Evolutionary conservation across 148 eudicot species (phyloP), one percentile per base, ranked within the genome.

Genomic region (Fagopyrum esculentum): DNA sequence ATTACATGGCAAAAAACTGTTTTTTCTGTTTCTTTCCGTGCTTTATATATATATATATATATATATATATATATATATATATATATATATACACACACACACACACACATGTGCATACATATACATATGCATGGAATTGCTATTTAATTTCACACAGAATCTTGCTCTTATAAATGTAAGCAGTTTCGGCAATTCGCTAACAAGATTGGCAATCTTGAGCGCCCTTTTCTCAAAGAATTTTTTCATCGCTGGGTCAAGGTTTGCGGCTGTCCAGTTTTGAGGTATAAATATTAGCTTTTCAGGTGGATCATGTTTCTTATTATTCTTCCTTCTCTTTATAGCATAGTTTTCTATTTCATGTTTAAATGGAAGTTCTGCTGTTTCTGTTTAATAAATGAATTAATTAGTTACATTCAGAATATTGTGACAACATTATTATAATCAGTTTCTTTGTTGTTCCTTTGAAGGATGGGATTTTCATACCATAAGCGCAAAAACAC

Each of bases 191-290:
- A 95, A 78, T 85, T 84, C 72, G 97, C 96, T 71, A 95, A 95
- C 79, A 92, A 95, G 83, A 80, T 92, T 77, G 98, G 98, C 63
- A 95, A 95, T 86, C 92, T 95, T 50, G 98, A 95, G 84, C 96
- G 98, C 35, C 97, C 98, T 74, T 95, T 95, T 75, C 92, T 95
- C 11, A 95, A 89, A 79, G 98, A 95, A 74, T 95, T 90, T 82
- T 95, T 95, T 76, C 92, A 90, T 84, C 91, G 98, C 50, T 95
- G 98, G 98, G 92, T 95, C 77, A 97, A 86, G 81, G 86, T 92
- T 73, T 92, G 96, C 84, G 97, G 98, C 47, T 95, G 98, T 78
- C 98, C 98, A 77, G 87, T 89, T 63, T 75, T 95, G 68, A 90
- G 92, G 98, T 95, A 86, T 72, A 76, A 70, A 26, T 71, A 54